phyloP scores from a whole-genome alignment of 2,329 filamentous ascomycete species.

The Neodidymelliopsis sp. region DNA sequence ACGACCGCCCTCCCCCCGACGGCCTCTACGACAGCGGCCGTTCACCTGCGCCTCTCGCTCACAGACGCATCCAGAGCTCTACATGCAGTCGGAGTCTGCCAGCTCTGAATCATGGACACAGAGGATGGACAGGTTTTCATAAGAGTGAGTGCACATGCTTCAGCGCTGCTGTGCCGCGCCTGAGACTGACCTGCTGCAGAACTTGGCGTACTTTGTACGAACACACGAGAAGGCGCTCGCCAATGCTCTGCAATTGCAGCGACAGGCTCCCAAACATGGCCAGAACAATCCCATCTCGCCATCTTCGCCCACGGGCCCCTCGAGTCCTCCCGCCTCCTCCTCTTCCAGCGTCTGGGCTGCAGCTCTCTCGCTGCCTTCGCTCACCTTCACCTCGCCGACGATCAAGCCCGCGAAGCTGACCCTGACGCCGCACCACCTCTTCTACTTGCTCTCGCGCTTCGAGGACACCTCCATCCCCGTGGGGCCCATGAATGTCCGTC shows the following conservation, averaged over 20 bases:
- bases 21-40: slow-evolving; percentile 22
- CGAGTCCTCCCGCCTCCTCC: slow-evolving; percentile 63
- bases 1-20: slow-evolving; percentile 20
- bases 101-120: slow-evolving; percentile 70
- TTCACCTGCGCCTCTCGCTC: slow-evolving; percentile 8
- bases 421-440: slow-evolving; percentile 93
- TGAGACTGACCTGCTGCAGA: slow-evolving; percentile 63
- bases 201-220: slow-evolving; percentile 93
- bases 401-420: slow-evolving; percentile 91
- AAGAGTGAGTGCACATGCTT: slow-evolving; percentile 66
- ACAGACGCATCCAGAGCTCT: slow-evolving; percentile 28
- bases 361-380: slow-evolving; percentile 83
- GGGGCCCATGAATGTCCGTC: slow-evolving; percentile 92
- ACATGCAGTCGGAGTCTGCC: slow-evolving; percentile 45
- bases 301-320: slow-evolving; percentile 47
- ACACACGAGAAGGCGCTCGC: slow-evolving; percentile 97
- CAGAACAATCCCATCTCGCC: slow-evolving; percentile 54
- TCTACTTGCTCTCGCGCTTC: slow-evolving; percentile 94
- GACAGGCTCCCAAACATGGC: slow-evolving; percentile 72
- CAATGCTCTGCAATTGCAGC: slow-evolving; percentile 88
- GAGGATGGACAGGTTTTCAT: slow-evolving; percentile 91
- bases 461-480: slow-evolving; percentile 90
- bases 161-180: neutral
- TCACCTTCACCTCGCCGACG: slow-evolving; percentile 83
- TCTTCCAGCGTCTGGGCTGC: slow-evolving; percentile 76